phyloP scores from a whole-genome alignment of 2,329 filamentous ascomycete genomes.

The Colletotrichum caudatum region DNA sequence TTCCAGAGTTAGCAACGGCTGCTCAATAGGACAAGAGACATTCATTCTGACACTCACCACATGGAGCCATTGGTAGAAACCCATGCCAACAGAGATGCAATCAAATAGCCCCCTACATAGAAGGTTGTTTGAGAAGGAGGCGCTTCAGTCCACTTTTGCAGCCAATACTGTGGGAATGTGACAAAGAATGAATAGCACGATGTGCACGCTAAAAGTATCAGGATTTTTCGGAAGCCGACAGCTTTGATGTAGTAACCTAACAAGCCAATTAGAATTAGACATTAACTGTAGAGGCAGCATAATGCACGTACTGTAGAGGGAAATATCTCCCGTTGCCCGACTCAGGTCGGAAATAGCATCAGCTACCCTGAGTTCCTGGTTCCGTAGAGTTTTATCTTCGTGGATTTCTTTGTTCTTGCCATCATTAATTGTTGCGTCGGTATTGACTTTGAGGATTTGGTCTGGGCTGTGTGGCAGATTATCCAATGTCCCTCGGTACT shows the following conservation, averaged over 20 bases:
- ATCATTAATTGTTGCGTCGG: background rate
- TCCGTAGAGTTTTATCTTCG: slow-evolving; percentile 4
- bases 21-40: too few relatives aligned
- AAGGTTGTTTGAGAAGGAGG: background rate
- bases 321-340: slow-evolving; percentile 24
- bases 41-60: too few relatives aligned
- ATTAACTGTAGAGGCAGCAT: too few relatives aligned
- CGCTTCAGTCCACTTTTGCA: slow-evolving; percentile 36
- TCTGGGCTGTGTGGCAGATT: background rate
- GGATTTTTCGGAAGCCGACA: slow-evolving; percentile 6
- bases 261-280: too few relatives aligned
- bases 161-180: slow-evolving; percentile 34
- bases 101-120: too few relatives aligned
- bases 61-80: too few relatives aligned
- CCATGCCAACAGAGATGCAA: too few relatives aligned
- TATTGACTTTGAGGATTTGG: background rate
- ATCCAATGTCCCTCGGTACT: slow-evolving; percentile 25
- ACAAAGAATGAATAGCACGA: slow-evolving; percentile 18
- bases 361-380: slow-evolving; percentile 17
- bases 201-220: slow-evolving; percentile 29
- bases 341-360: slow-evolving; percentile 21
- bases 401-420: background rate
- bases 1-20: too few relatives aligned
- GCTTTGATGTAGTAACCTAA: slow-evolving; percentile 23
- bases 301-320: slow-evolving; percentile 26